These are phyloP conservation scores for Curvularia hawaiiensis DNA, from an alignment of 2,329 filamentous ascomycete genomes.

Conservation along the genomic window DNA sequence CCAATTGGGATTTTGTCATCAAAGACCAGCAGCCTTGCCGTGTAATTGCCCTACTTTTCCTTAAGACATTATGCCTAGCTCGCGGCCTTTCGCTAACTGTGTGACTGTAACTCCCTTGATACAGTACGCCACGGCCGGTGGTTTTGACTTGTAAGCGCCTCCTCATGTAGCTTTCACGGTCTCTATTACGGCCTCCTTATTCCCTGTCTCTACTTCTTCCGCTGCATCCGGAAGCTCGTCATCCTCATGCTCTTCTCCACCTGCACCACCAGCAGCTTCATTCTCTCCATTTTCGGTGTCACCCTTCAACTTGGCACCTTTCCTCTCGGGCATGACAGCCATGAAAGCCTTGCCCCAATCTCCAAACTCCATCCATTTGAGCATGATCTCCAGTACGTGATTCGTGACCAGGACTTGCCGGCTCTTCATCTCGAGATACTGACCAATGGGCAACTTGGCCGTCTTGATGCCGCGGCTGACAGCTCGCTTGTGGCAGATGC, in stretches of 20 bases:
- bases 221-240: slow-evolving; percentile 11
- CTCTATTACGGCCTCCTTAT: slow-evolving; percentile 1
- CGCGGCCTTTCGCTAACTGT: background rate
- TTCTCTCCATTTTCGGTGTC: slow-evolving; percentile 23
- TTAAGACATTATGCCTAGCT: background rate
- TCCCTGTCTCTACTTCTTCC: slow-evolving; percentile 7
- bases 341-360: slow-evolving; percentile 93
- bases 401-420: slow-evolving; percentile 89
- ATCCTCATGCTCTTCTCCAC: slow-evolving; percentile 4
- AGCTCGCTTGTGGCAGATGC: slow-evolving; percentile 85
- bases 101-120: background rate
- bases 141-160: background rate
- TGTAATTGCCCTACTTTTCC: background rate
- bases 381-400: slow-evolving; percentile 96
- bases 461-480: slow-evolving; percentile 78
- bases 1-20: background rate
- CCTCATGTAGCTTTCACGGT: slow-evolving; percentile 1
- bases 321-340: slow-evolving; percentile 86
- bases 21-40: background rate
- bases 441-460: slow-evolving; percentile 90
- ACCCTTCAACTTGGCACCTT: slow-evolving; percentile 72
- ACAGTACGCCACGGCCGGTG: background rate
- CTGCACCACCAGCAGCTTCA: slow-evolving; percentile 16
- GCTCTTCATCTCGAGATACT: slow-evolving; percentile 90
- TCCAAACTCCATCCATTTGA: slow-evolving; percentile 85